These are phyloP conservation scores for Pseudoperonospora humuli DNA, from an alignment of 352 stramenopile species.

Conservation along the genomic window DNA sequence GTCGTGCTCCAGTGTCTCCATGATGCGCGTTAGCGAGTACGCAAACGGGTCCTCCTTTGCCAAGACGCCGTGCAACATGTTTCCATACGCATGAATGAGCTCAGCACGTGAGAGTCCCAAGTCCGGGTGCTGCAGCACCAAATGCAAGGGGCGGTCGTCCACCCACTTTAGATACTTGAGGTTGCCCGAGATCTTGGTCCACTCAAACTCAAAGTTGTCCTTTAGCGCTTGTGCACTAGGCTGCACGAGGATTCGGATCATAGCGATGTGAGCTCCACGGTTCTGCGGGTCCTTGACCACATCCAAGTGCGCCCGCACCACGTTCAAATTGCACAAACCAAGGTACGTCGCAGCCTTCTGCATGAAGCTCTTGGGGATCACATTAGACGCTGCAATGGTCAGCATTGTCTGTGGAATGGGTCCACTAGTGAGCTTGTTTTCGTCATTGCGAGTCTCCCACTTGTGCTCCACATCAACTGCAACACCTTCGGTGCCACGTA, in stretches of 20 bases:
- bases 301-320: conserved; percentile 92
- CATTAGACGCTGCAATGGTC: conserved; percentile 74
- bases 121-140: conserved; percentile 81
- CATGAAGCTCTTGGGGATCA: conserved; percentile 76
- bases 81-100: conserved; percentile 93
- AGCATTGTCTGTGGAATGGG: conserved; percentile 70
- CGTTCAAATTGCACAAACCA: conserved; percentile 91
- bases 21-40: conserved; percentile 92
- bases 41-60: conserved; percentile 90
- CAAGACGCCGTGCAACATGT: conserved; percentile 93
- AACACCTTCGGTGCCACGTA: conserved; percentile 70
- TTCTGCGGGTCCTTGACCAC: conserved; percentile 83
- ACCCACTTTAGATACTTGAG: conserved; percentile 87
- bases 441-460: conserved; percentile 70
- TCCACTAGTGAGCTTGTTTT: conserved; percentile 67
- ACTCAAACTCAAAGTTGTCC: conserved; percentile 56
- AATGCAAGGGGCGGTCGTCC: conserved; percentile 67
- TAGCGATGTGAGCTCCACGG: conserved; percentile 53
- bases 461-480: conserved; percentile 72
- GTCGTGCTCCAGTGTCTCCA: conserved; percentile 88
- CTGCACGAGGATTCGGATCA: conserved; percentile 78
- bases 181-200: conserved; percentile 78
- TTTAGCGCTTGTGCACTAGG: conserved; percentile 46
- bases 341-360: conserved; percentile 84
- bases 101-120: conserved; percentile 89